These are phyloP conservation scores for Russula sp. DNA, from an alignment of 768 basidiomycete species.

Conservation along the genomic window DNA sequence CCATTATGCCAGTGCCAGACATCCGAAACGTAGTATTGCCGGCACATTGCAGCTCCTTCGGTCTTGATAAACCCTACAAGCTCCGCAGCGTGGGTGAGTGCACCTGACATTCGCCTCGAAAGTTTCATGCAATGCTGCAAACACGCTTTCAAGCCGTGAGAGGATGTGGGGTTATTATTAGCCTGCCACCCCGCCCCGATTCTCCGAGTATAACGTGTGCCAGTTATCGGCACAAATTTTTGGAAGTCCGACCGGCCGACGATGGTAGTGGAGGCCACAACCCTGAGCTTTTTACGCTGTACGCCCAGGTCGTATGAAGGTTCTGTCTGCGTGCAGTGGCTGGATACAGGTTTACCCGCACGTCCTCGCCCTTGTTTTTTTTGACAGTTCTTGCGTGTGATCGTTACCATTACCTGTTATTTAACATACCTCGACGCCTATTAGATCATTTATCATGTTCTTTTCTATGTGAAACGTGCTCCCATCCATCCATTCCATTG, in stretches of 20 bases:
- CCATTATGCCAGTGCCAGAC: too few relatives aligned
- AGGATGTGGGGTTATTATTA: not conserved
- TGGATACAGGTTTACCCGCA: too few relatives aligned
- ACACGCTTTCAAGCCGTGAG: not conserved
- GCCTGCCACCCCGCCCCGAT: not conserved
- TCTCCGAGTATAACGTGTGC: not conserved
- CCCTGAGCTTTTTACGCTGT: conserved; percentile 15
- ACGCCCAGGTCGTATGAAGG: not conserved
- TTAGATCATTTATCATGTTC: too few relatives aligned
- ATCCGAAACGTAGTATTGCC: too few relatives aligned
- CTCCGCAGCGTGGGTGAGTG: not conserved
- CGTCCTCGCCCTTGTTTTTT: too few relatives aligned
- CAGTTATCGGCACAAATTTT: not conserved
- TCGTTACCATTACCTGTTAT: too few relatives aligned
- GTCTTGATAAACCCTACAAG: too few relatives aligned
- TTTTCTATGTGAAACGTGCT: too few relatives aligned
- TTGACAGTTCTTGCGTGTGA: too few relatives aligned
- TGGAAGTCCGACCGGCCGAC: not conserved
- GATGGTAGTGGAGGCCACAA: not conserved
- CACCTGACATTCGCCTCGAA: not conserved
- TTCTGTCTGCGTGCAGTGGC: too few relatives aligned
- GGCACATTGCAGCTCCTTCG: not conserved
- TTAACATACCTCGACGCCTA: too few relatives aligned
- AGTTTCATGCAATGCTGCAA: not conserved
- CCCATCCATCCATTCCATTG: too few relatives aligned